Conservation (phyloP, 2,329 filamentous ascomycete genomes). For the Aureobasidium namibiae region DNA sequence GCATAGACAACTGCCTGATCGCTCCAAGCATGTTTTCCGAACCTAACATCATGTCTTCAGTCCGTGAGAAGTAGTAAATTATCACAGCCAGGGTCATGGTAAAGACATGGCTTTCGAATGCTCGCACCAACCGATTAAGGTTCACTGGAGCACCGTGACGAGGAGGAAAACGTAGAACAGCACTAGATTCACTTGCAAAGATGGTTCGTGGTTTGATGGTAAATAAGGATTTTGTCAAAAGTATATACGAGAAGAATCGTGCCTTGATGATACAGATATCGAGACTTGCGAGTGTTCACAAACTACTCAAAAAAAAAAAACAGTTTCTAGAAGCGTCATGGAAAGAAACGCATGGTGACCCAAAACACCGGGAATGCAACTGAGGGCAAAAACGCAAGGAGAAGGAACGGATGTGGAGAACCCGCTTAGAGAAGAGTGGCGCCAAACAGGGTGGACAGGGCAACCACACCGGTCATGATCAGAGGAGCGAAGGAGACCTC, state of each 20-base stretch:
- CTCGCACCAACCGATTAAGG: no score
- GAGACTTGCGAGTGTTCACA: not conserved
- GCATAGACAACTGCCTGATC: no score
- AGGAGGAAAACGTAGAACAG: no score
- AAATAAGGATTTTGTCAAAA: not conserved
- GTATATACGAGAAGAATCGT: not conserved
- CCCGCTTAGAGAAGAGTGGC: conserved; percentile 34
- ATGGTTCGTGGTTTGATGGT: no score
- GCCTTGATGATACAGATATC: not conserved
- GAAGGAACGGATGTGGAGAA: not conserved
- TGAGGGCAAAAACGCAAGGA: not conserved
- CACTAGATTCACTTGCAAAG: no score
- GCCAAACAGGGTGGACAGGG: conserved; percentile 46
- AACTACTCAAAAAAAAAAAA: no score
- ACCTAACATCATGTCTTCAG: no score
- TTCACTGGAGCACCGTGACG: no score
- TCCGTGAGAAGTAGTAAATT: no score
- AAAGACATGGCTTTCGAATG: no score
- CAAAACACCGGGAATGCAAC: conserved; percentile 3
- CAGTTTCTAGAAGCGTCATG: not conserved
- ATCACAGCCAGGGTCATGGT: no score
- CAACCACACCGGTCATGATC: conserved; percentile 43
- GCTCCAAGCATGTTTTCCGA: no score
- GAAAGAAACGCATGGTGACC: not conserved
- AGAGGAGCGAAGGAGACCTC: conserved; percentile 43